Evolutionary conservation across 108 stramenopile genomes (phyloP).

Genomic region (Cyclotella kingstonii): DNA sequence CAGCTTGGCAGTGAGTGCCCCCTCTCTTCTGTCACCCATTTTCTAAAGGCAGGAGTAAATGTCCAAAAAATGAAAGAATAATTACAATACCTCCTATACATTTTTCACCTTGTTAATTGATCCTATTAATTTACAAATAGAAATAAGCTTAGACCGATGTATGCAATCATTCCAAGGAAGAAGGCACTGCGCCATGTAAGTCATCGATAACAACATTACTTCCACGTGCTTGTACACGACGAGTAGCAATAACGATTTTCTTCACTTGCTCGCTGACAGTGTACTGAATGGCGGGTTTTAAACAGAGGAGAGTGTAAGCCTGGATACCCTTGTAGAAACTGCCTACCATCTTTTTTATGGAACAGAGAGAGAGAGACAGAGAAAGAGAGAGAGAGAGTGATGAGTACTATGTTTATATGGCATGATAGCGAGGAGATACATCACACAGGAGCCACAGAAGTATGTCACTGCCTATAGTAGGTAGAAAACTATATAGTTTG

Average conservation of each 20-base stretch:
- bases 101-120: no score
- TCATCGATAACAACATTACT: conserved; percentile 1
- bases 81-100: no score
- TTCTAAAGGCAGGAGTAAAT: no score
- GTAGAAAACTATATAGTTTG: no score
- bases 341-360: conserved; percentile 44
- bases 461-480: neutral
- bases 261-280: conserved; percentile 90
- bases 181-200: conserved; percentile 67
- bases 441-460: neutral
- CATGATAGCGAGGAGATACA: neutral
- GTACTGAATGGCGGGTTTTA: conserved; percentile 94
- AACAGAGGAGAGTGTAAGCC: conserved; percentile 84
- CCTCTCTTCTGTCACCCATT: no score
- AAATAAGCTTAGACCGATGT: no score
- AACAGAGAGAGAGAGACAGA: no score
- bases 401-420: no score
- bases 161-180: conserved; percentile 85
- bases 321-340: conserved; percentile 89
- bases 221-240: conserved; percentile 10
- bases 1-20: no score
- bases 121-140: no score
- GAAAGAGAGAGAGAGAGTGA: neutral
- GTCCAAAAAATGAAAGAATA: no score
- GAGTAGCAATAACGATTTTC: conserved; percentile 31